Evolutionary conservation across 441 rosid species (phyloP).

Genomic region (Brassica balearica): DNA sequence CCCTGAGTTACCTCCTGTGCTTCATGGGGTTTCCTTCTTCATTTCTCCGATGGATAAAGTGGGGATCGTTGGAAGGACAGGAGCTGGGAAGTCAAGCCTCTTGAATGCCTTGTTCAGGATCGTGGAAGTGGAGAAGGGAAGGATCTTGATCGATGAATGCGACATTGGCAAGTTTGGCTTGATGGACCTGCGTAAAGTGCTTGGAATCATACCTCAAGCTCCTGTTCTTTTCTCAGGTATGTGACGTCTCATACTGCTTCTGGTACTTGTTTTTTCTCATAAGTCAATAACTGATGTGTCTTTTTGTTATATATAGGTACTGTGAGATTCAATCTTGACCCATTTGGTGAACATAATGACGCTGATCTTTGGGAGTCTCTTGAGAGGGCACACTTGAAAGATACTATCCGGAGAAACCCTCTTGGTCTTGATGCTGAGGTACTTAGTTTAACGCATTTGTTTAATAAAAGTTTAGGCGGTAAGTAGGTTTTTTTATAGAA

Average conservation of each 20-base stretch:
- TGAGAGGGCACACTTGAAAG: conserved; percentile 60
- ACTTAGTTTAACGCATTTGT: neutral
- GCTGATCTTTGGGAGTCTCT: conserved; percentile 80
- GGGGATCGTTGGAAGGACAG: conserved; percentile 96
- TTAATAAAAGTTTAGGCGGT: too few species aligned
- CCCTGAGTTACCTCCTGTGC: conserved; percentile 87
- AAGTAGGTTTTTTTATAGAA: too few species aligned
- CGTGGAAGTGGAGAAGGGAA: conserved; percentile 88
- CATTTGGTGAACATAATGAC: conserved; percentile 87
- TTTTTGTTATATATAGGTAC: conserved; percentile 49
- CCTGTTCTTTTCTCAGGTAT: conserved; percentile 97
- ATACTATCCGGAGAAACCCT: conserved; percentile 76
- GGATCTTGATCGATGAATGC: conserved; percentile 75
- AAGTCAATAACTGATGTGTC: conserved; percentile 24
- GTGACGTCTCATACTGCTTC: neutral
- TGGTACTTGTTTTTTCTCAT: neutral
- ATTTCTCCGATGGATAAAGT: conserved; percentile 83
- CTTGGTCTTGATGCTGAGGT: conserved; percentile 91
- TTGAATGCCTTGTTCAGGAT: conserved; percentile 89
- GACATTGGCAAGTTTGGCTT: conserved; percentile 79
- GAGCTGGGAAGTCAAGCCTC: conserved; percentile 97
- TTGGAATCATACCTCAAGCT: conserved; percentile 93
- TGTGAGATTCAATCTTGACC: conserved; percentile 95
- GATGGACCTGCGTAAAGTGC: conserved; percentile 82
- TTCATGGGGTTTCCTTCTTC: conserved; percentile 77